Percentiles rank a stretch among this genome's conserved stretches.
Conservation (phyloP, 495 filamentous ascomycete genomes). For the Aspergillus haitiensis region DNA sequence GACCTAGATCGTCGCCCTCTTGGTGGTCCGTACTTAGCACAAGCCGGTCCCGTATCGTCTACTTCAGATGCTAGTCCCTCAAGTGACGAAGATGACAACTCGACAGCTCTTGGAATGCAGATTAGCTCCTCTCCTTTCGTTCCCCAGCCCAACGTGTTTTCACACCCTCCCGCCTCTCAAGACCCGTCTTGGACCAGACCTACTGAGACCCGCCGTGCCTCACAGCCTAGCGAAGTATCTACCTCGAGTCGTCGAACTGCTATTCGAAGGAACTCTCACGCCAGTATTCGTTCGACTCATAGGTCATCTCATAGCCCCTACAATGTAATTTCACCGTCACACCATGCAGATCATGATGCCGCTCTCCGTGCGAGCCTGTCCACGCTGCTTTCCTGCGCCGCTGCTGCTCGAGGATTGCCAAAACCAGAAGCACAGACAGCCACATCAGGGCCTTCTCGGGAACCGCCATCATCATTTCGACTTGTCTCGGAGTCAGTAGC, state of each 20-base stretch:
- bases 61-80: slow-evolving; percentile 48
- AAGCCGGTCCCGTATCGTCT: slow-evolving; percentile 31
- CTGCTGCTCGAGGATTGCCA: slow-evolving; percentile 77
- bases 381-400: slow-evolving; percentile 90
- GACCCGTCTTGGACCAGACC: slow-evolving; percentile 50
- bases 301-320: slow-evolving; percentile 49
- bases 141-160: slow-evolving; percentile 87
- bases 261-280: slow-evolving; percentile 40
- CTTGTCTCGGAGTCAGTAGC: slow-evolving; percentile 78
- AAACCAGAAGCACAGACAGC: slow-evolving; percentile 55
- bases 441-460: slow-evolving; percentile 25
- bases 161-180: slow-evolving; percentile 70
- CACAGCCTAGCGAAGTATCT: slow-evolving; percentile 40
- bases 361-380: slow-evolving; percentile 89
- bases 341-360: slow-evolving; percentile 87
- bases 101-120: slow-evolving; percentile 72
- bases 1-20: slow-evolving; percentile 50
- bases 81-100: slow-evolving; percentile 72
- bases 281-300: slow-evolving; percentile 32
- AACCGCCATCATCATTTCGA: slow-evolving; percentile 43
- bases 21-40: slow-evolving; percentile 25
- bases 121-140: slow-evolving; percentile 64
- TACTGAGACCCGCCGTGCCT: slow-evolving; percentile 41
- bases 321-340: slow-evolving; percentile 69
- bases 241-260: slow-evolving; percentile 41